phyloP scores from a whole-genome alignment of 176 grass and related monocot species.

The Paspalum notatum region DNA sequence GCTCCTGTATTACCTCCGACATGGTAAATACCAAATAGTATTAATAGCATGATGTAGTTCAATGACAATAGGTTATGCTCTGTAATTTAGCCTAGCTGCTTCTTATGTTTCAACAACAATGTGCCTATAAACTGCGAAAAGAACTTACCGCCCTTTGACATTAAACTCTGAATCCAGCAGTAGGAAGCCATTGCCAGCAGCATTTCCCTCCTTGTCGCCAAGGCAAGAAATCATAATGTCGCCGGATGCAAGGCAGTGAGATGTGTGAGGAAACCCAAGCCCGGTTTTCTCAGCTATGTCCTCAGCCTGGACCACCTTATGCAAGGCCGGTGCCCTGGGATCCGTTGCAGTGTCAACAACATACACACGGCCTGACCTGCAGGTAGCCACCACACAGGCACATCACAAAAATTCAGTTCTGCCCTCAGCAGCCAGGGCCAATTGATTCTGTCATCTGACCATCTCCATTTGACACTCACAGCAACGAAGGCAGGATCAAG shows the following conservation, averaged over 20 bases:
- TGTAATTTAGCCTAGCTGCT: neutral
- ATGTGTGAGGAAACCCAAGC: constrained; percentile 90
- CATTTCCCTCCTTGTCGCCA: constrained; percentile 87
- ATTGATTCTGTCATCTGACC: neutral
- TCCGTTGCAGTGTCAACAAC: constrained; percentile 68
- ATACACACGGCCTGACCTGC: constrained; percentile 80
- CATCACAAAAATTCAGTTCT: neutral
- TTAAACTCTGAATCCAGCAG: constrained; percentile 96
- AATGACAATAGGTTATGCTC: neutral
- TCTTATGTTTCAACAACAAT: neutral
- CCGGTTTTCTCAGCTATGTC: constrained; percentile 88
- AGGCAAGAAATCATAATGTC: constrained; percentile 95
- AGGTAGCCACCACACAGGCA: neutral
- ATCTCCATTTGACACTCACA: constrained; percentile 51
- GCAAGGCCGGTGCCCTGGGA: constrained; percentile 77
- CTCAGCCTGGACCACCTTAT: constrained; percentile 79
- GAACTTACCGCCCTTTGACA: constrained; percentile 83
- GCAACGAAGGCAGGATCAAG: constrained; percentile 76
- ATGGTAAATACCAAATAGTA: neutral
- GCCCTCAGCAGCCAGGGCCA: neutral
- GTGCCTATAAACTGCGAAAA: neutral
- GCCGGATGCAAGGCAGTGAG: constrained; percentile 91
- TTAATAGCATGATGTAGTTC: neutral
- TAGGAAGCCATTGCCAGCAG: constrained; percentile 80
- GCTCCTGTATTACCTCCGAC: neutral